These are phyloP conservation scores for Capsicum baccatum DNA, from an alignment of 257 asterid genomes.

Conservation along the genomic window DNA sequence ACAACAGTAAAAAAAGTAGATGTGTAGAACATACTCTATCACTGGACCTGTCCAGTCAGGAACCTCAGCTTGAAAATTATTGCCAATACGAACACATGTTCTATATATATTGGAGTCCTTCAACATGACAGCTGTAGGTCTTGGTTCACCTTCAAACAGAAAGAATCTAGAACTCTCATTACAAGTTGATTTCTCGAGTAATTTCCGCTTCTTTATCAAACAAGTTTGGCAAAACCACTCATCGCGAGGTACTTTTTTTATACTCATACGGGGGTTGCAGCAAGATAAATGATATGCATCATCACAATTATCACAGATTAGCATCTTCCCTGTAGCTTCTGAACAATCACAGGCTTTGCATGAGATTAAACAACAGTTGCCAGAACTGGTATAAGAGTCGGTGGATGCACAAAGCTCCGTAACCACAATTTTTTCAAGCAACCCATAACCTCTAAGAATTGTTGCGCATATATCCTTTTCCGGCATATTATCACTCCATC, in stretches of 20 bases:
- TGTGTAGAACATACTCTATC: conserved; percentile 61
- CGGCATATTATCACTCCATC: conserved; percentile 53
- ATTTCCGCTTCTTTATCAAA: conserved; percentile 64
- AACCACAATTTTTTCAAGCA: conserved; percentile 47
- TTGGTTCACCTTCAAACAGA: conserved; percentile 51
- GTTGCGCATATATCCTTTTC: conserved; percentile 68
- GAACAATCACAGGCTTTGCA: conserved; percentile 64
- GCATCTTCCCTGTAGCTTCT: conserved; percentile 63
- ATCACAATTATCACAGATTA: conserved; percentile 78
- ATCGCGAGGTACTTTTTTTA: conserved; percentile 51
- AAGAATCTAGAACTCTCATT: conserved; percentile 40
- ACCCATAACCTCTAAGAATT: conserved; percentile 63
- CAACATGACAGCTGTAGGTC: conserved; percentile 63
- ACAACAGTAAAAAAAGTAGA: conserved; percentile 26
- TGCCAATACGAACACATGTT: conserved; percentile 71
- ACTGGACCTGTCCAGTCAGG: conserved; percentile 74
- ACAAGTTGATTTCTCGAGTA: conserved; percentile 57
- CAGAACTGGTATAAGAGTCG: conserved; percentile 31
- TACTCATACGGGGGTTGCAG: conserved; percentile 55
- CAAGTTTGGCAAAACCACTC: conserved; percentile 89
- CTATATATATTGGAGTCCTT: conserved; percentile 57
- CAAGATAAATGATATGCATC: conserved; percentile 81
- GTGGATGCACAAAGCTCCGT: conserved; percentile 40
- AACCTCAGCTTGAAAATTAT: conserved; percentile 73
- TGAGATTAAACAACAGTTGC: conserved; percentile 52